Evolutionary conservation across 2,329 filamentous ascomycete genomes (phyloP), one percentile per base, ranked within the genome.

Genomic region (Fusarium illudens): DNA sequence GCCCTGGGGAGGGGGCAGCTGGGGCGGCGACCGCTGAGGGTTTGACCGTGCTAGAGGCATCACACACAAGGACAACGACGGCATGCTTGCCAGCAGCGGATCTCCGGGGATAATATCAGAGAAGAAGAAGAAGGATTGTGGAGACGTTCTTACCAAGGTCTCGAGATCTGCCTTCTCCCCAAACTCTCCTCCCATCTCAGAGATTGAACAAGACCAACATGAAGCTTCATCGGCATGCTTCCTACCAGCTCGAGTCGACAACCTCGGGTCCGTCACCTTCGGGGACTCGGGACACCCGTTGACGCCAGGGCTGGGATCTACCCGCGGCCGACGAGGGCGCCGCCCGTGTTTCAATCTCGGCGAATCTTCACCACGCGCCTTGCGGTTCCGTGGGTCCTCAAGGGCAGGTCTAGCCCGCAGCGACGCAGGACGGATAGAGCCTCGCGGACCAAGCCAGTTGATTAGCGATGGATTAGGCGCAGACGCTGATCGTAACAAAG

Each of bases 261-360:
- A 33, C 49, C 50, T 27, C 33, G 25, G 25, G 12, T 11, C 37
- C 29, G 37, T 32, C 36, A 22, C 13, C 17, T 6, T 55, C 29
- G 27, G 29, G 32, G 27, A 33, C 33, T 33, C 37, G 52, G 37
- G 37, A 33, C 37, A 30, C 52, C 52, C 19, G 52, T 33, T 55
- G 39, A 13, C 53, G 13, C 8, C 30, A 27, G 46, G 20, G 52
- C 30, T 56, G 39, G 53, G 53, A 56, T 56, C 53, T 56, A 56
- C 53, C 53, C 39, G 53, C 30, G 20, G 51, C 51, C 33, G 20
- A 19, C 15, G 25, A 54, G 32, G 51, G 51, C 51, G 51, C 53
- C 53, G 53, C 53, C 39, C 39, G 20, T 34, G 39, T 56, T 36
- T 56, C 53, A 48, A 46, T 56, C 37, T 56, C 53, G 20, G 39